Base-by-base conservation (phyloP, 2,329 filamentous ascomycete genomes). In the Apiospora malaysiana region DNA sequence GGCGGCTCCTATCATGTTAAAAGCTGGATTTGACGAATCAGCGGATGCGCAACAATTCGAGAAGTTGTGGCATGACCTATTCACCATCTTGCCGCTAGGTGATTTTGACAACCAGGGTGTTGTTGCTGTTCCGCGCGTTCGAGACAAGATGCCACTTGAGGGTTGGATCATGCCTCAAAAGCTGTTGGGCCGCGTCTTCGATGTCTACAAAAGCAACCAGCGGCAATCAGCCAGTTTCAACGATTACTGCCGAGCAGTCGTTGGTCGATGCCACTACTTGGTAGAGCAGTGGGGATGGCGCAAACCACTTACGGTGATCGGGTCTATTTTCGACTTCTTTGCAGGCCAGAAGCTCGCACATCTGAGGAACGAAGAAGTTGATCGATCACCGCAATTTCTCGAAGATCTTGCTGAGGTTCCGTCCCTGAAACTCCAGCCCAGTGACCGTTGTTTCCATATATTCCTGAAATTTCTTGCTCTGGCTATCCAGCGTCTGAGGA, bases 311-410 rank as follows among this genome's bases (percentile, higher is more conserved):
- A 81, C 84, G 14, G 84, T 92, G 18, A 82, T 92, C 43, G 89
- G 90, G 1, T 83, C 86, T 1, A 86, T 92, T 2, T 92, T 92
- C 73, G 90, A 92, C 78, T 92, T 92, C 76, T 92, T 92, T 74
- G 90, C 89, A 12, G 86, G 86, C 1, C 88, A 90, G 73, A 85
- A 88, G 65, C 83, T 92, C 14, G 85, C 86, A 2, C 88, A 92
- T 77, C 77, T 93, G 56, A 86, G 89, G 47, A 91, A 92, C 71
- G 91, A 92, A 76, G 88, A 91, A 76, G 87, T 86, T 1, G 88
- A 88, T 74, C 83, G 83, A 70, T 92, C 90, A 4, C 89, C 90
- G 0, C 81, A 79, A 3, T 92, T 92, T 69, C 81, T 92, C 0
- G 88, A 91, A 66, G 81, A 88, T 23, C 84, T 92, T 2, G 82